phyloP scores from a whole-genome alignment of 805 yeast genomes.

The Ogataea pilisensis region DNA sequence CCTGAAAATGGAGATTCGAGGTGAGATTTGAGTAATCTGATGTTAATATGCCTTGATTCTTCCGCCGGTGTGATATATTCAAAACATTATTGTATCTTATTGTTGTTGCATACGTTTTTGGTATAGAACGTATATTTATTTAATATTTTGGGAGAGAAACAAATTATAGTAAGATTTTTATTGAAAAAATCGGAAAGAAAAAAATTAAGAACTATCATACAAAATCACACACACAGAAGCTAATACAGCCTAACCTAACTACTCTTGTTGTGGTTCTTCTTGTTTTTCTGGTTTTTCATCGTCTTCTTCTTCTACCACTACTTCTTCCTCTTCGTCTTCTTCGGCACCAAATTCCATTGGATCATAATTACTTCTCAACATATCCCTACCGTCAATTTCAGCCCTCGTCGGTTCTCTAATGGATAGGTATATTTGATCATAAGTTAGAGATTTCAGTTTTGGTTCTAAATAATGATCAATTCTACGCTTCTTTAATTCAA shows the following conservation, averaged over 20 bases:
- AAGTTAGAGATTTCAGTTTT: conserved; percentile 50
- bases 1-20: too few species aligned
- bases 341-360: conserved; percentile 74
- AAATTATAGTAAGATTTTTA: too few species aligned
- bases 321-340: conserved; percentile 46
- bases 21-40: too few species aligned
- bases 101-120: too few species aligned
- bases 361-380: conserved; percentile 63
- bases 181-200: neutral
- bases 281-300: conserved; percentile 15
- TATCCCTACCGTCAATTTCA: conserved; percentile 67
- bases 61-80: too few species aligned
- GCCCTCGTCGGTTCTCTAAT: conserved; percentile 70
- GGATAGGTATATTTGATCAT: conserved; percentile 57
- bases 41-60: too few species aligned
- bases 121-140: too few species aligned
- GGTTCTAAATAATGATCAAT: conserved; percentile 56
- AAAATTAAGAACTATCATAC: neutral
- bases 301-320: conserved; percentile 29
- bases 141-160: too few species aligned
- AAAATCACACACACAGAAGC: too few species aligned
- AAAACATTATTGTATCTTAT: too few species aligned
- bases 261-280: too few species aligned
- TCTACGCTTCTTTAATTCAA: conserved; percentile 83
- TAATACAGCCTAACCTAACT: too few species aligned